A percentile compares a stretch with the other conserved stretches of the same genome.
Conservation (phyloP, 352 stramenopile species). For the Phytophthora citricola region DNA sequence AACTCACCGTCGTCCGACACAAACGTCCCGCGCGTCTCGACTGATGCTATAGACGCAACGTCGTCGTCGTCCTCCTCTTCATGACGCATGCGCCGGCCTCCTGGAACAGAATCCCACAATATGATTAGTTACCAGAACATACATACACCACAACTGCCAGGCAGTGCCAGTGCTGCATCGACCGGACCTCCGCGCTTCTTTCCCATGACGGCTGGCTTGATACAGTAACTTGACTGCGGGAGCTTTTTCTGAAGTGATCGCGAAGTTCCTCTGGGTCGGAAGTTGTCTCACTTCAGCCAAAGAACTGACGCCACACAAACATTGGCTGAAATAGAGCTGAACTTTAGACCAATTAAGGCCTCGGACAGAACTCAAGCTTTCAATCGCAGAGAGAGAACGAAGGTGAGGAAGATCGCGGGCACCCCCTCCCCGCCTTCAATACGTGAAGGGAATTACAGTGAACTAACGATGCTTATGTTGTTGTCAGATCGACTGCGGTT, state of each 20-base stretch:
- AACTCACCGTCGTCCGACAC: slow-evolving; percentile 71
- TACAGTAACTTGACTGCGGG: not conserved
- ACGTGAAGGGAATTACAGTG: not conserved
- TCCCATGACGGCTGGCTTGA: slow-evolving; percentile 43
- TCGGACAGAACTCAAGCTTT: not conserved
- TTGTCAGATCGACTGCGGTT: slow-evolving; percentile 9
- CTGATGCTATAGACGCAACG: slow-evolving; percentile 64
- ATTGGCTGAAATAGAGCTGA: slow-evolving; percentile 12
- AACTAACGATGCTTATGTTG: slow-evolving; percentile 2
- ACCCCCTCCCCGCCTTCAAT: not conserved
- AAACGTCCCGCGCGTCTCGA: slow-evolving; percentile 71
- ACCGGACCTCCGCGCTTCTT: slow-evolving; percentile 71
- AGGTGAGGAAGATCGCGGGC: slow-evolving; percentile 30
- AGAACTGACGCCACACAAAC: slow-evolving; percentile 2
- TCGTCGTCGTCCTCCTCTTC: slow-evolving; percentile 81
- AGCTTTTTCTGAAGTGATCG: slow-evolving; percentile 8
- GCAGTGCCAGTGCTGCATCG: not conserved
- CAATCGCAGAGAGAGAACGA: not conserved
- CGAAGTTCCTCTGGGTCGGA: slow-evolving; percentile 20
- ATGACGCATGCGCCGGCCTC: slow-evolving; percentile 65
- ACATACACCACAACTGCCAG: slow-evolving; percentile 2
- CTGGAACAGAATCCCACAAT: slow-evolving; percentile 20
- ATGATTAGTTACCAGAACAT: slow-evolving; percentile 14
- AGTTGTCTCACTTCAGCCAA: slow-evolving; percentile 16
- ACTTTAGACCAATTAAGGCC: slow-evolving; percentile 15